phyloP scores from a whole-genome alignment of 768 basidiomycete species.

The Boletus tylopilopsis region DNA sequence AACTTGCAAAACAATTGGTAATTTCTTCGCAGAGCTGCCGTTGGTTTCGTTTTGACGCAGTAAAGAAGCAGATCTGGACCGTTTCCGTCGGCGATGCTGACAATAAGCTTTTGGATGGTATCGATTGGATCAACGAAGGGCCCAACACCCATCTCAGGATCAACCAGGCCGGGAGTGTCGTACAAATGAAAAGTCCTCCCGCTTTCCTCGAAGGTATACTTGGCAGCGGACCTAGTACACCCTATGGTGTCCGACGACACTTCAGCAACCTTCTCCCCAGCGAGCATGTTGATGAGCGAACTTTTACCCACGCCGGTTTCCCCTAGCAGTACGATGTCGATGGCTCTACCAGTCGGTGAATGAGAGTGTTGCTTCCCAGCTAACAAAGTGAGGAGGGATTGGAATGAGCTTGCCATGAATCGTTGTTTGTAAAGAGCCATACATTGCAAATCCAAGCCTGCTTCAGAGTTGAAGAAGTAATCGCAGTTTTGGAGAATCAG shows the following conservation, averaged over 20 bases:
- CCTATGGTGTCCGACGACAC: conserved; percentile 31
- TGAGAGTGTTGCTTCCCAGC: conserved; percentile 5
- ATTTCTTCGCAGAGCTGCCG: conserved; percentile 22
- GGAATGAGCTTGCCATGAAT: conserved; percentile 9
- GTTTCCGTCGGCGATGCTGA: conserved; percentile 22
- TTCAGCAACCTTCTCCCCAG: conserved; percentile 20
- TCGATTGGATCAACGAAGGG: conserved; percentile 23
- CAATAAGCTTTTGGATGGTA: conserved; percentile 29
- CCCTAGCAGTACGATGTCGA: conserved; percentile 36
- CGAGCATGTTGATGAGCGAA: conserved; percentile 40
- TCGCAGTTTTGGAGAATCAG: conserved; percentile 12
- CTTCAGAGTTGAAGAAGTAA: not conserved
- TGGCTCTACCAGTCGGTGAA: not conserved
- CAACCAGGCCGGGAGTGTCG: conserved; percentile 34
- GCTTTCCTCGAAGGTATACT: conserved; percentile 24
- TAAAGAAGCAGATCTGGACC: conserved; percentile 30
- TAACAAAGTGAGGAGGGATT: conserved; percentile 6
- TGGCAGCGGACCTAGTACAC: conserved; percentile 29
- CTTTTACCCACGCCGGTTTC: conserved; percentile 37
- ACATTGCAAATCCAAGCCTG: not conserved
- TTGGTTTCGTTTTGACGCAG: conserved; percentile 29
- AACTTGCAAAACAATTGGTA: conserved; percentile 26
- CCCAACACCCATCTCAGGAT: conserved; percentile 18
- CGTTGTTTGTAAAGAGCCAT: conserved; percentile 8
- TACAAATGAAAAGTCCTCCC: conserved; percentile 24